phyloP scores from a whole-genome alignment of 345 rosid species.

The Bruguiera parviflora region DNA sequence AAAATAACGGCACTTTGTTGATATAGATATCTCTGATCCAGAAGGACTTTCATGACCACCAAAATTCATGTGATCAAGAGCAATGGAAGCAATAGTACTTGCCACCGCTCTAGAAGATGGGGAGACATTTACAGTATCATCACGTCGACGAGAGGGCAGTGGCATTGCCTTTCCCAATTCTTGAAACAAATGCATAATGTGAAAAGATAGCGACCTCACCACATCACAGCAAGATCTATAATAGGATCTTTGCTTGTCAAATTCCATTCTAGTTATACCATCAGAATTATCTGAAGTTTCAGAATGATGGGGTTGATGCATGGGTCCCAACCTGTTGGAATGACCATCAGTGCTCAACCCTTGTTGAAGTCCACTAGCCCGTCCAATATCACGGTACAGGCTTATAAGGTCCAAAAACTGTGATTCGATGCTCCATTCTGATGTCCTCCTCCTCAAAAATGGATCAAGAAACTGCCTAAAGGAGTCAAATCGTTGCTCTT shows the following conservation, averaged over 20 bases:
- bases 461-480: conserved; percentile 97
- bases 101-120: conserved; percentile 80
- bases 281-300: conserved; percentile 48
- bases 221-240: conserved; percentile 89
- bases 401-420: conserved; percentile 91
- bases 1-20: conserved; percentile 88
- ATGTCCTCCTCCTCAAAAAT: conserved; percentile 72
- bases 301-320: conserved; percentile 33
- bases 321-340: conserved; percentile 43
- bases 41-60: conserved; percentile 54
- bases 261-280: conserved; percentile 47
- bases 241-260: conserved; percentile 73
- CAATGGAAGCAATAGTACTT: conserved; percentile 70
- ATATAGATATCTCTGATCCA: conserved; percentile 52
- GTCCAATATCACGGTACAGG: conserved; percentile 89
- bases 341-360: conserved; percentile 54
- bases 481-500: conserved; percentile 75
- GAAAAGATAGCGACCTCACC: conserved; percentile 81
- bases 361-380: conserved; percentile 66
- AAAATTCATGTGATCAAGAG: conserved; percentile 73
- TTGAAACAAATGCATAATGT: conserved; percentile 84
- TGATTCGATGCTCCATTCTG: conserved; percentile 79
- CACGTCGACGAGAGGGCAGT: conserved; percentile 91
- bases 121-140: conserved; percentile 75
- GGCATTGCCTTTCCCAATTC: conserved; percentile 94